Percentiles rank a stretch among this genome's conserved stretches.
phyloP scores from a whole-genome alignment of 805 yeast species.

The Pichia phayaonensis region DNA sequence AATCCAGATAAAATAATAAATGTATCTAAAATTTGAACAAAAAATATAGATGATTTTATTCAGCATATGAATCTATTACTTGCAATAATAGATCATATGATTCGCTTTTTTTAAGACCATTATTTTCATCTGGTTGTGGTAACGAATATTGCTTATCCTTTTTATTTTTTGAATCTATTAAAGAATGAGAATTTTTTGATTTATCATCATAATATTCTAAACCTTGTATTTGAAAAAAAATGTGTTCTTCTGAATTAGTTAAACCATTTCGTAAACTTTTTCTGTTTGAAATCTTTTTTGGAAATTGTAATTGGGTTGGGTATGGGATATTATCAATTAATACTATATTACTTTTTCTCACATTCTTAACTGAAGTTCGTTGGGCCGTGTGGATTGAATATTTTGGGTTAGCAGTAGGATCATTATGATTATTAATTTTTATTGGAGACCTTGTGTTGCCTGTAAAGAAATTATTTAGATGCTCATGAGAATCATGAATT shows the following conservation, averaged over 20 bases:
- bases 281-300: conserved; percentile 20
- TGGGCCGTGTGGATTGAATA: conserved; percentile 1
- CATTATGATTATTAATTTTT: neutral
- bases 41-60: neutral
- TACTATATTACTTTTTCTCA: conserved; percentile 13
- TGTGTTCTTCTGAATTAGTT: neutral
- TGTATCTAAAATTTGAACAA: neutral
- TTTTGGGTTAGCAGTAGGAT: neutral
- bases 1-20: too few relatives aligned
- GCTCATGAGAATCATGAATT: neutral
- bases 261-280: neutral
- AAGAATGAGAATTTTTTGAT: neutral
- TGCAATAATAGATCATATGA: neutral
- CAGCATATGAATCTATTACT: neutral
- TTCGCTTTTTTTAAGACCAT: neutral
- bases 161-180: neutral
- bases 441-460: too few relatives aligned
- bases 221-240: neutral
- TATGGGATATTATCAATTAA: conserved; percentile 24
- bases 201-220: neutral
- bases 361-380: conserved; percentile 1
- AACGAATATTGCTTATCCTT: neutral
- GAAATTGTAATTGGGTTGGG: conserved; percentile 23
- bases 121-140: neutral
- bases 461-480: neutral